Base-by-base conservation (phyloP, 1,284 basidiomycete genomes). In the Pseudozyma sp. region DNA sequence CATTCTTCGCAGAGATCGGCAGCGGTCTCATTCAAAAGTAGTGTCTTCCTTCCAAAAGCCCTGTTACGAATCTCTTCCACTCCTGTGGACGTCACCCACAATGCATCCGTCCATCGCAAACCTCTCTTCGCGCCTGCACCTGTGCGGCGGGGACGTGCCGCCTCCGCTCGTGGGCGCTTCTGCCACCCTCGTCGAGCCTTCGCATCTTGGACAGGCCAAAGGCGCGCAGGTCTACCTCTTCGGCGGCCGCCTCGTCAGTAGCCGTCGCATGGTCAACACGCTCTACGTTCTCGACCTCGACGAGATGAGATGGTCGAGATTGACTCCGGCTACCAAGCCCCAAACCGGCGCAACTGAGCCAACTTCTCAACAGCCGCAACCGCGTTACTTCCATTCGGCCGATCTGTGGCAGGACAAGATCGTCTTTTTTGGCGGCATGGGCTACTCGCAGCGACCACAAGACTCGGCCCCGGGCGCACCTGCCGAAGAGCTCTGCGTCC, bases 351-450 rank as follows among this genome's bases (percentile, higher is more conserved):
- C 60, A 5, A 10, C 49, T n/a, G 54, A 56, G 29, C 14, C 57
- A 31, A n/a, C 56, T 2, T 31, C 30, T 13, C 49, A 56, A 54
- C 62, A 62, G 35, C 79, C 79, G 24, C 71, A 70, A 42, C 77
- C 75, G 24, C 77, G 80, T 44, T 82, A 82, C 71, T 82, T 82
- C 48, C 80, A 82, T 53, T 79, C 78, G 11, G 74, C 77, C 31
- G 77, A 82, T 42, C 57, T 82, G 0, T 82, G 80, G 80, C 42
- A 65, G n/a, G 68, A 69, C 54, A 79, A 77, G 51, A 71, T 82
- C 37, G 42, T 82, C 60, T 67, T 82, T 51, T 82, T 79, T 29
- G 79, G 80, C 33, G 80, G 80, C 16, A 82, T 82, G 80, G 80
- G 80, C 56, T 79, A 76, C 43, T 63, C 65, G 13, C 57, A 63